Percentiles rank a stretch among this genome's conserved stretches.
Evolutionary conservation across 2,329 filamentous ascomycete species (phyloP).

Genomic region (Kalaharituber pfeilii): DNA sequence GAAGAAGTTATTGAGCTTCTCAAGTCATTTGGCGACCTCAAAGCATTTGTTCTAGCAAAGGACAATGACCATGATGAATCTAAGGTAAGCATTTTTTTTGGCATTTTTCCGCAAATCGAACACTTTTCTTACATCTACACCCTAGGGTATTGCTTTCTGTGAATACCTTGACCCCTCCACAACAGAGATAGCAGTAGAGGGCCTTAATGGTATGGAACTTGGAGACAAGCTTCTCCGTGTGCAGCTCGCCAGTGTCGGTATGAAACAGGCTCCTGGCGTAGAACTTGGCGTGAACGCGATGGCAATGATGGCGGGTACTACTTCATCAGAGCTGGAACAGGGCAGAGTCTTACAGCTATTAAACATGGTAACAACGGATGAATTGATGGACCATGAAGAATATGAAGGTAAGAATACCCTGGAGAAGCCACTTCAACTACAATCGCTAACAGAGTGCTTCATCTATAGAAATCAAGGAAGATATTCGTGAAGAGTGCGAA

Average conservation of each 20-base stretch:
- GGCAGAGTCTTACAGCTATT: slow-evolving; percentile 77
- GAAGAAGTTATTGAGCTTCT: slow-evolving; percentile 84
- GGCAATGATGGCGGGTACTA: slow-evolving; percentile 89
- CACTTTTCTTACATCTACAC: slow-evolving; percentile 5
- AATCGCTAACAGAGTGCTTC: not conserved
- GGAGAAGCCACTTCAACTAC: not conserved
- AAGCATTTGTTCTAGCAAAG: slow-evolving; percentile 79
- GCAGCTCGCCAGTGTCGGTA: slow-evolving; percentile 73
- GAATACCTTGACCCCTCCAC: slow-evolving; percentile 63
- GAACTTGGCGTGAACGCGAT: slow-evolving; percentile 97
- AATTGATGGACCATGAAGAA: slow-evolving; percentile 83
- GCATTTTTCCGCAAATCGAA: slow-evolving; percentile 9
- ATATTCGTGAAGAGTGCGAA: slow-evolving; percentile 77
- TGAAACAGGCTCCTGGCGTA: slow-evolving; percentile 76
- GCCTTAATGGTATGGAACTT: slow-evolving; percentile 82
- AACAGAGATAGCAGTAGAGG: slow-evolving; percentile 76
- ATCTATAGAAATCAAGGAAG: slow-evolving; percentile 74
- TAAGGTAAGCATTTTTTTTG: slow-evolving; percentile 42
- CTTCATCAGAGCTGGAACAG: slow-evolving; percentile 57
- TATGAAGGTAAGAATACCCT: slow-evolving; percentile 55
- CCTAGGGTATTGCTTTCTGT: slow-evolving; percentile 83
- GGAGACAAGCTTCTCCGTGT: slow-evolving; percentile 76
- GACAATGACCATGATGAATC: slow-evolving; percentile 74
- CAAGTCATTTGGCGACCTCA: slow-evolving; percentile 78
- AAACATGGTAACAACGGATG: slow-evolving; percentile 96